A percentile compares a stretch with the other conserved stretches of the same genome.
Evolutionary conservation across 108 stramenopile genomes (phyloP).

Genomic region (Nitzschia putrida): DNA sequence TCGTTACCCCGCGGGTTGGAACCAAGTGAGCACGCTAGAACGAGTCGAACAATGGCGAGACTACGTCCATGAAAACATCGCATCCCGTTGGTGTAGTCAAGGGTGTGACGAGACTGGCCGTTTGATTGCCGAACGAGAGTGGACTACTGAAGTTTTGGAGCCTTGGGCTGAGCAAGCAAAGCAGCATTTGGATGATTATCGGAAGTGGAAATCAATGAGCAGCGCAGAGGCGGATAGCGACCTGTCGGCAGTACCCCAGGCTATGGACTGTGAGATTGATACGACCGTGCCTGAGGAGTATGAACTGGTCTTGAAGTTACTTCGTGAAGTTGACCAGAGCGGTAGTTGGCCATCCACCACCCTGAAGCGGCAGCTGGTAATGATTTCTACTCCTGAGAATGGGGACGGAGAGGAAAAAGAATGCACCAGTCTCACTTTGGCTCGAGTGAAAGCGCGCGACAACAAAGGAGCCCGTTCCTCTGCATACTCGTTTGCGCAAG

Average conservation of each 20-base stretch:
- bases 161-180: constrained; percentile 72
- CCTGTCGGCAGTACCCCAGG: neutral
- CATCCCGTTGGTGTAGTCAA: constrained; percentile 46
- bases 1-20: constrained; percentile 64
- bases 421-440: constrained; percentile 45
- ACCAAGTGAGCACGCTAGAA: constrained; percentile 41
- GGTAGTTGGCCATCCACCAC: constrained; percentile 78
- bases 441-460: constrained; percentile 47
- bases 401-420: constrained; percentile 8
- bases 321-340: constrained; percentile 62
- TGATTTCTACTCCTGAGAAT: constrained; percentile 48
- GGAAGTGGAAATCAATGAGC: constrained; percentile 49
- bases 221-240: neutral
- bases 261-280: constrained; percentile 20
- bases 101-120: constrained; percentile 55
- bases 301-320: constrained; percentile 50
- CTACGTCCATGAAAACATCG: constrained; percentile 45
- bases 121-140: constrained; percentile 48
- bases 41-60: constrained; percentile 62
- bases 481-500: constrained; percentile 67
- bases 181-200: constrained; percentile 63
- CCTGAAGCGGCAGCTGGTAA: constrained; percentile 76
- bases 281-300: constrained; percentile 58
- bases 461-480: constrained; percentile 46
- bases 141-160: constrained; percentile 56